A percentile compares a stretch with the other conserved stretches of the same genome.
These are phyloP conservation scores for Thielaviopsis musarum DNA, from an alignment of 2,329 filamentous ascomycete genomes.

Conservation along the genomic window DNA sequence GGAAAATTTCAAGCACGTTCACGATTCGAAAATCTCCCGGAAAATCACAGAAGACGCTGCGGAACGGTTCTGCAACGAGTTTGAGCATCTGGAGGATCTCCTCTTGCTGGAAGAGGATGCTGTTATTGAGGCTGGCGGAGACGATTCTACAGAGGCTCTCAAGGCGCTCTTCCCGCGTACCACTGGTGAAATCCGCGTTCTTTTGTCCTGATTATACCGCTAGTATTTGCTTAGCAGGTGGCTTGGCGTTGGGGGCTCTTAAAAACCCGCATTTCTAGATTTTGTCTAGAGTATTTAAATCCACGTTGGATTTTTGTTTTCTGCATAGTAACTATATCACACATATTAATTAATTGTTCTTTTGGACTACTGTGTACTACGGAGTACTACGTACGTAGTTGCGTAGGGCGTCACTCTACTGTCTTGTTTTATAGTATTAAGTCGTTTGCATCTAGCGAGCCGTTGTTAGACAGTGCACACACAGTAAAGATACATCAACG, in stretches of 20 bases:
- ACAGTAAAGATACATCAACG: not conserved
- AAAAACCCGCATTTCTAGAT: not conserved
- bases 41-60: constrained; percentile 70
- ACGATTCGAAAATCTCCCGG: constrained; percentile 54
- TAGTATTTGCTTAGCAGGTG: not conserved
- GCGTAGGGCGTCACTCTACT: not conserved
- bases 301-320: no score
- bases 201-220: constrained; percentile 27
- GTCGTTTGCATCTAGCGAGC: no score
- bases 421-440: not conserved
- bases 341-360: not conserved
- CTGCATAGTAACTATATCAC: not conserved
- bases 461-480: not conserved
- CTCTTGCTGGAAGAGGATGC: constrained; percentile 27
- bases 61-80: constrained; percentile 69
- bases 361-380: no score
- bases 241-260: not conserved
- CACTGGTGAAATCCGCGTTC: constrained; percentile 40
- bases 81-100: constrained; percentile 43
- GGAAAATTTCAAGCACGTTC: constrained; percentile 59
- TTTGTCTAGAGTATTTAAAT: not conserved
- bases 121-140: constrained; percentile 13
- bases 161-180: constrained; percentile 39
- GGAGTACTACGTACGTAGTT: no score
- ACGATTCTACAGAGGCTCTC: constrained; percentile 19